Conservation (phyloP, 805 yeast genomes). For the Kazachstania taianensis region DNA sequence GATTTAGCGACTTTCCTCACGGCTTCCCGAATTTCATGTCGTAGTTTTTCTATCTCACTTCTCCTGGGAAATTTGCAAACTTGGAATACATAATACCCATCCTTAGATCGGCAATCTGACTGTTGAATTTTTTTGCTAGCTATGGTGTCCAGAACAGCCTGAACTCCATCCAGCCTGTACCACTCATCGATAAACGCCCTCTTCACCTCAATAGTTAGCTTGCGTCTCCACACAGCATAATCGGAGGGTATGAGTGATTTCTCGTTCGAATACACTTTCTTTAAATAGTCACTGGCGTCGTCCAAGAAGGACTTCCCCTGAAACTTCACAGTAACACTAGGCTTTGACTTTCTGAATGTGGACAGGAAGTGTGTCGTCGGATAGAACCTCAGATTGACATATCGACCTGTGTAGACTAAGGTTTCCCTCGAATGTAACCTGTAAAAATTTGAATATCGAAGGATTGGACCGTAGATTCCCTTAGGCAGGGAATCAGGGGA, state of each 20-base stretch:
- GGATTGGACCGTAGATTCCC: slow-evolving; percentile 6
- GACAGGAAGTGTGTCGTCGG: slow-evolving; percentile 25
- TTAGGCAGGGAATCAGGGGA: neutral
- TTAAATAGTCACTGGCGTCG: slow-evolving; percentile 7
- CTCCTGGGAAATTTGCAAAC: slow-evolving; percentile 17
- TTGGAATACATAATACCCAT: slow-evolving; percentile 24
- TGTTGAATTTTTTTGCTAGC: too few species aligned
- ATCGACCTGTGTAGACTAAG: slow-evolving; percentile 15
- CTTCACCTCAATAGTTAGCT: slow-evolving; percentile 10
- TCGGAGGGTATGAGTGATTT: slow-evolving; percentile 16
- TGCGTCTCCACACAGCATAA: slow-evolving; percentile 21
- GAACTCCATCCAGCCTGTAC: too few species aligned
- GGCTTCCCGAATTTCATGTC: slow-evolving; percentile 11
- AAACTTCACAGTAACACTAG: slow-evolving; percentile 16
- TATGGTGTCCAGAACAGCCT: too few species aligned
- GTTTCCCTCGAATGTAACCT: slow-evolving; percentile 11
- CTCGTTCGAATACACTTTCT: slow-evolving; percentile 2
- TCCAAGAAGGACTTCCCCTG: slow-evolving; percentile 2
- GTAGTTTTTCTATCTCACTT: slow-evolving; percentile 9
- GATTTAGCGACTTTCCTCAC: slow-evolving; percentile 14
- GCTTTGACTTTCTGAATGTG: slow-evolving; percentile 23
- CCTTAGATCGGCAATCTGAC: too few species aligned
- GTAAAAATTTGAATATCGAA: slow-evolving; percentile 4
- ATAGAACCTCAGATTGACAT: slow-evolving; percentile 17
- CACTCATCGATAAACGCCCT: slow-evolving; percentile 18